These are phyloP conservation scores for Colletotrichum nymphaeae DNA, from an alignment of 2,329 filamentous ascomycete species.

Conservation along the genomic window DNA sequence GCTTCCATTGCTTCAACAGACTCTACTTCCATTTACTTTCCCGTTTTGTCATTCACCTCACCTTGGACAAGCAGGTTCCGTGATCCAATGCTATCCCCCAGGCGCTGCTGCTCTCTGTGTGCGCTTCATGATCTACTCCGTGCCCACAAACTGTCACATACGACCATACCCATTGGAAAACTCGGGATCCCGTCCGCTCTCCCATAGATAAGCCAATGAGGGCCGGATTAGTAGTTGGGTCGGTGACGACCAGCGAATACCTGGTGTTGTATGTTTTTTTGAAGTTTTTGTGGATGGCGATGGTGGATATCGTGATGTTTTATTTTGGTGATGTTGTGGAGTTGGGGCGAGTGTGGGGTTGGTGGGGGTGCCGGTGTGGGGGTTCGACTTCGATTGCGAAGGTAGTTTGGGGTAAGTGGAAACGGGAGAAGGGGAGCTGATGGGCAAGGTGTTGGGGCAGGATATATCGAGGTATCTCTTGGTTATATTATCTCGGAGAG, in stretches of 20 bases:
- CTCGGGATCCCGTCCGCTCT: not conserved
- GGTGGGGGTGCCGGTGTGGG: not conserved
- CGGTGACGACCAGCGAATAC: not conserved
- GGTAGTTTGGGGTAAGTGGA: too few species aligned
- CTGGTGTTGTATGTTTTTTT: not conserved
- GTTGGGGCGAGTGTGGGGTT: not conserved
- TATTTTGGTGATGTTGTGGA: not conserved
- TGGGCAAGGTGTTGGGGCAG: too few species aligned
- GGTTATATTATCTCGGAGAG: too few species aligned
- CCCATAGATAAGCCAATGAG: not conserved
- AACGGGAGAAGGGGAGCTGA: too few species aligned
- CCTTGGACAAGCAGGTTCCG: not conserved
- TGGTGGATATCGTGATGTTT: not conserved
- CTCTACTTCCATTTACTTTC: rapidly evolving
- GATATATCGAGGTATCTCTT: too few species aligned
- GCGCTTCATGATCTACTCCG: not conserved
- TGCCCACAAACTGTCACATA: not conserved
- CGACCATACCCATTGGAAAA: not conserved
- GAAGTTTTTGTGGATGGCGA: not conserved
- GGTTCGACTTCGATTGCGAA: not conserved
- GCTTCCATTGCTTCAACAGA: not conserved
- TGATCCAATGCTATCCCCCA: not conserved
- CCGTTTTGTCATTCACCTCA: not conserved
- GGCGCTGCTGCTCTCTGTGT: too few species aligned
- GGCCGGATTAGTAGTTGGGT: not conserved